A percentile compares a stretch with the other conserved stretches of the same genome.
phyloP scores from a whole-genome alignment of 108 stramenopile genomes.

The Fragilariopsis cylindrus region DNA sequence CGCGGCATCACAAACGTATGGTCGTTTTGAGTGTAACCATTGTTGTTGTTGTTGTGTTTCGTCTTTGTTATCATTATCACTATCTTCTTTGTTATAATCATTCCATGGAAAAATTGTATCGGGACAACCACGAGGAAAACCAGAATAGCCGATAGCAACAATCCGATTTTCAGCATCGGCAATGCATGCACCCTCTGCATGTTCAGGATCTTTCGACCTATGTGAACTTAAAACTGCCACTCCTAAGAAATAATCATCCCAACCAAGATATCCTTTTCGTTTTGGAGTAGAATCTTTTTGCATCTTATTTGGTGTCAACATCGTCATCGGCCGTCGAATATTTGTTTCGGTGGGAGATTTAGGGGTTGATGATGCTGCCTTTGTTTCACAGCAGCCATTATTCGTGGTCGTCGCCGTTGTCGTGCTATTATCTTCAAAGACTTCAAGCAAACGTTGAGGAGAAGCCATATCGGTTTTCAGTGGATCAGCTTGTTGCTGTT shows the following conservation, averaged over 20 bases:
- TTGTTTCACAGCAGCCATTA: not conserved
- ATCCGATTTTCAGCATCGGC: conserved; percentile 83
- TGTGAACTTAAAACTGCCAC: conserved; percentile 86
- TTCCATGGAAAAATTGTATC: conserved; percentile 20
- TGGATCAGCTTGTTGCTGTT: not conserved
- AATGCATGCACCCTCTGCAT: conserved; percentile 69
- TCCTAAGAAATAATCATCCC: conserved; percentile 98
- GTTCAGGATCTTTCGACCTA: conserved; percentile 92
- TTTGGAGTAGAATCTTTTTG: conserved; percentile 13
- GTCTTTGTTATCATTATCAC: not conserved
- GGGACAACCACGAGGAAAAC: conserved; percentile 91
- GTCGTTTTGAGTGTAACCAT: conserved; percentile 85
- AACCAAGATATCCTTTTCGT: conserved; percentile 69
- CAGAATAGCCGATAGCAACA: conserved; percentile 95
- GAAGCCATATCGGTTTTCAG: not conserved
- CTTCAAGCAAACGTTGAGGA: no score
- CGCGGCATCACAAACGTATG: conserved; percentile 94
- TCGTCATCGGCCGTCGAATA: conserved; percentile 8
- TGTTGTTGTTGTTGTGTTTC: not conserved
- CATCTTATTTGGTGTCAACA: not conserved
- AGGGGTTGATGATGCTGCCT: not conserved
- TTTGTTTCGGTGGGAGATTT: not conserved
- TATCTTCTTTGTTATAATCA: conserved; percentile 4
- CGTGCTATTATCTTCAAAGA: not conserved
- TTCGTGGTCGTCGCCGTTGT: not conserved